Percentiles rank a stretch among this genome's conserved stretches.
phyloP scores from a whole-genome alignment of 2,329 filamentous ascomycete genomes.

The Orbilia blumenaviensis region DNA sequence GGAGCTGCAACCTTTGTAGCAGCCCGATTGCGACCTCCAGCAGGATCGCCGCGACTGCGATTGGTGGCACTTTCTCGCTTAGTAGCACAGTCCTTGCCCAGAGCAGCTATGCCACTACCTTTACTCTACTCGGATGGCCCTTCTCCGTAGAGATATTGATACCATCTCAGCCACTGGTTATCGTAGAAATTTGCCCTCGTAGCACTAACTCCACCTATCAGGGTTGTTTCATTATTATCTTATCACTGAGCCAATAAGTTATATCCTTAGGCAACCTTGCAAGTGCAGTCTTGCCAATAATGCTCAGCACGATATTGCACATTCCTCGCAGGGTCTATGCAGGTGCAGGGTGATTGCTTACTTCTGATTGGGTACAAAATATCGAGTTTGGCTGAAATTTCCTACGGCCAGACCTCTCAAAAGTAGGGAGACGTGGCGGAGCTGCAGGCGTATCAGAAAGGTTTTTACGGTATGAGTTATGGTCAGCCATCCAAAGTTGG shows the following conservation, averaged over 20 bases:
- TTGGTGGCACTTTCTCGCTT: conserved; percentile 9
- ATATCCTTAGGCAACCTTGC: neutral
- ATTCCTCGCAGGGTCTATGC: conserved; percentile 25
- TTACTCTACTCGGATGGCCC: neutral
- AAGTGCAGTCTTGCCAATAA: conserved; percentile 19
- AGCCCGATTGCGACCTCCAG: conserved; percentile 39
- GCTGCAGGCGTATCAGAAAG: conserved; percentile 36
- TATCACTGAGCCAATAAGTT: conserved; percentile 4
- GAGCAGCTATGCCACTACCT: neutral
- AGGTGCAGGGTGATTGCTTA: conserved; percentile 35
- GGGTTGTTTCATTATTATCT: neutral
- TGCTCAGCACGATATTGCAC: conserved; percentile 26
- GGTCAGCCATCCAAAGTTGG: conserved; percentile 42
- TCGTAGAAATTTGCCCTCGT: conserved; percentile 34
- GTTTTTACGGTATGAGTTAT: conserved; percentile 15
- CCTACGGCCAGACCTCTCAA: conserved; percentile 30
- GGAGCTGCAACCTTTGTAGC: conserved; percentile 17
- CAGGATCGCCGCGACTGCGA: conserved; percentile 41
- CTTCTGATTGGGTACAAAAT: conserved; percentile 32
- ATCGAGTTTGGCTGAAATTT: neutral
- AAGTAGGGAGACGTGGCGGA: conserved; percentile 23
- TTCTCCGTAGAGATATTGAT: neutral
- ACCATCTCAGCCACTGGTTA: too few species aligned
- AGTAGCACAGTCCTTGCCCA: neutral
- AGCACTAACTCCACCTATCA: neutral